Evolutionary conservation across 2,329 filamentous ascomycete species (phyloP), one percentile per base, ranked within the genome.

Genomic region (Ceratocystis harringtonii): DNA sequence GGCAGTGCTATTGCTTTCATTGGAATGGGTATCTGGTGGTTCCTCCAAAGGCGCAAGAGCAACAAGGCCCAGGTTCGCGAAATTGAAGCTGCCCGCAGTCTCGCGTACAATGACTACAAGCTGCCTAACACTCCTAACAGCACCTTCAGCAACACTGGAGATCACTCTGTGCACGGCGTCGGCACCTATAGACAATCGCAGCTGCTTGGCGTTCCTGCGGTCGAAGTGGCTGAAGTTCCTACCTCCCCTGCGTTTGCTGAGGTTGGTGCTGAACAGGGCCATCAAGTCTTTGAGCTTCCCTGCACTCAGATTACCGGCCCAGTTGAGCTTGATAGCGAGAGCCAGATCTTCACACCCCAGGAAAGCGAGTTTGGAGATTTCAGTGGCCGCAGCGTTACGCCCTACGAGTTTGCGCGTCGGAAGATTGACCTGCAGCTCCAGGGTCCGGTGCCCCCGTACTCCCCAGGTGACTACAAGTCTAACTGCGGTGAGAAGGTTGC

Each of bases 261-360:
- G 68, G 75, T 78, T 3, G 76, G 72, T 4, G 76, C 76, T 5
- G 77, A 78, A 62, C 71, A 75, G 1, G 75, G 77, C 62, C 78
- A 80, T 48, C 77, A 81, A 68, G 76, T 81, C 2, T 81, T 80
- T 66, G 81, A 83, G 69, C 70, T 83, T 70, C 75, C 80, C 1
- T 80, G 75, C 4, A 77, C 77, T 0, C 68, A 74, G 0, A 73
- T 74, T 28, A 77, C 75, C 22, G 74, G 78, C 61, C 73, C 72
- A 8, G 71, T 71, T 60, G 76, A 73, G 4, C 71, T 73, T 55
- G 71, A 75, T 15, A 74, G 74, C 12, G 76, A 76, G 1, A 76
- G 75, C 0, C 76, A 78, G 30, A 19, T 32, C 6, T 61, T 62
- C 19, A 50, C 43, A 17, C 41, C 60, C 7, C 60, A 48, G 36